Percentiles rank a stretch among this genome's conserved stretches.
Conservation (phyloP, 106 monocot species). For the Narthecium ossifragum region DNA sequence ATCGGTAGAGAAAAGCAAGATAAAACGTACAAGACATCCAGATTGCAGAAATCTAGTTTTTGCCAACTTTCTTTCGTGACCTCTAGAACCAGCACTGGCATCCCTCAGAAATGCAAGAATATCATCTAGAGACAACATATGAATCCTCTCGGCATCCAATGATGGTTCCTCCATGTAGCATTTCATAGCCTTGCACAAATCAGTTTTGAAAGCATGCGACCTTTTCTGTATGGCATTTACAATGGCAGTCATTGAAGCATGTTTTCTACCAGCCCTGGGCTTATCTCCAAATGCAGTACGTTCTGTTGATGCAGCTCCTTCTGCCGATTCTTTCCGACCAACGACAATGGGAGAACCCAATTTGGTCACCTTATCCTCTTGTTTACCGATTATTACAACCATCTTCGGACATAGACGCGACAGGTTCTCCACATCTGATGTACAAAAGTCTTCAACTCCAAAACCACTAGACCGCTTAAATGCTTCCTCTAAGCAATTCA, state of each 20-base stretch:
- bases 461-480: conserved; percentile 18
- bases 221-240: conserved; percentile 41
- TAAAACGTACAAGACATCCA: conserved; percentile 40
- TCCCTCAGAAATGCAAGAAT: conserved; percentile 16
- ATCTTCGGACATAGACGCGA: conserved; percentile 68
- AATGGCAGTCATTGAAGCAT: conserved; percentile 16
- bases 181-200: conserved; percentile 35
- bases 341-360: conserved; percentile 37
- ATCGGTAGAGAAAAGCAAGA: not conserved
- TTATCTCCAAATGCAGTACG: conserved; percentile 8
- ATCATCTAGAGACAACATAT: conserved; percentile 31
- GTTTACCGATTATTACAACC: conserved; percentile 26
- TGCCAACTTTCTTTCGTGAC: conserved; percentile 13
- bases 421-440: conserved; percentile 56
- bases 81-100: conserved; percentile 2
- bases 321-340: conserved; percentile 6
- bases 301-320: conserved; percentile 10
- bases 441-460: conserved; percentile 33
- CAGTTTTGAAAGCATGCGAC: conserved; percentile 34
- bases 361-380: conserved; percentile 18
- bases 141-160: conserved; percentile 1
- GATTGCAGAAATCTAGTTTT: conserved; percentile 17
- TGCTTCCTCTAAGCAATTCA: conserved; percentile 39
- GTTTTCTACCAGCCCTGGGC: conserved; percentile 11
- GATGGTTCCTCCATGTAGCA: conserved; percentile 19